phyloP scores from a whole-genome alignment of 2,329 filamentous ascomycete species.

The Aspergillus bombycis region DNA sequence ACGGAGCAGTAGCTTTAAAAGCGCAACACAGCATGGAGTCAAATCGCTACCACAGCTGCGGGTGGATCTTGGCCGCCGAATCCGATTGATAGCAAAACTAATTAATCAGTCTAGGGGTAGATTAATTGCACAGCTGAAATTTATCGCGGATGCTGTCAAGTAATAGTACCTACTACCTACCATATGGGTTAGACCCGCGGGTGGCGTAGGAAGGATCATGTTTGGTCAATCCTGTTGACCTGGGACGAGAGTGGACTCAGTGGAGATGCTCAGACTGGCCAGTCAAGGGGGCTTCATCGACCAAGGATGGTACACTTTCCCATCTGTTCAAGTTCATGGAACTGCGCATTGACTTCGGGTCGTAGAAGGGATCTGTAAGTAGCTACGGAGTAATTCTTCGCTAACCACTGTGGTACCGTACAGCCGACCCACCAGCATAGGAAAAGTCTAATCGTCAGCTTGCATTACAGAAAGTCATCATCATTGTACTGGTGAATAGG shows the following conservation, averaged over 20 bases:
- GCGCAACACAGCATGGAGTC: constrained; percentile 13
- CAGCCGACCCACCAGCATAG: background rate
- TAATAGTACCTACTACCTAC: constrained; percentile 6
- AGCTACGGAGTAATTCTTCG: constrained; percentile 2
- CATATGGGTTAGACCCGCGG: constrained; percentile 13
- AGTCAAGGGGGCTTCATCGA: constrained; percentile 7
- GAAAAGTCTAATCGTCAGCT: background rate
- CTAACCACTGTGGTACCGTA: background rate
- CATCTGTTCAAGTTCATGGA: background rate
- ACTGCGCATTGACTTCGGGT: background rate
- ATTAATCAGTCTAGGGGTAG: constrained; percentile 1
- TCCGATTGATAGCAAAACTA: constrained; percentile 18
- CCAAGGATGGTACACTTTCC: constrained; percentile 7
- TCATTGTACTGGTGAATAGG: background rate
- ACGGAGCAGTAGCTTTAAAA: constrained; percentile 21
- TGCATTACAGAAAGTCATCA: background rate
- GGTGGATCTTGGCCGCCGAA: constrained; percentile 19
- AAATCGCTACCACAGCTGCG: constrained; percentile 9
- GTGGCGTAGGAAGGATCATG: constrained; percentile 5
- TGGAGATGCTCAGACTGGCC: background rate
- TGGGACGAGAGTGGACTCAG: constrained; percentile 8
- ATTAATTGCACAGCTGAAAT: constrained; percentile 4
- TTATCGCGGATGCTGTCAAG: constrained; percentile 6
- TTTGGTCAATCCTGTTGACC: constrained; percentile 10
- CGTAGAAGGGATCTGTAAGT: background rate